Evolutionary conservation across 768 basidiomycete species (phyloP).

Genomic region (Rhizopogon vinicolor): DNA sequence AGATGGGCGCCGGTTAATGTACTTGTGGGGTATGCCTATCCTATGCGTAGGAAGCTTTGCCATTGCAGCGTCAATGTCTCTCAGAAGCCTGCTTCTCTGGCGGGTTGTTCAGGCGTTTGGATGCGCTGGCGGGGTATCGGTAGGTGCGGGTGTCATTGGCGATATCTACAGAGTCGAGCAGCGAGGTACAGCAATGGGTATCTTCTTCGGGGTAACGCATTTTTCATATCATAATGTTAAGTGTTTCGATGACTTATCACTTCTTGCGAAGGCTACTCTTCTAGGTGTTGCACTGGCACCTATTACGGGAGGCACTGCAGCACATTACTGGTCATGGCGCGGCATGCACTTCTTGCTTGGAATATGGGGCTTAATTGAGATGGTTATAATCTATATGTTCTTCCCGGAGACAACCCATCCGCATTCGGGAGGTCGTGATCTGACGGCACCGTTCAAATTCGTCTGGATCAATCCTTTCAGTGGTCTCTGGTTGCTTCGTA

Average conservation of each 20-base stretch:
- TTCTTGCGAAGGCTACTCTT: background rate
- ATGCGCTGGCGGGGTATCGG: slow-evolving; percentile 46
- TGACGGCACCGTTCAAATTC: slow-evolving; percentile 5
- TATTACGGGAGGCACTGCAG: background rate
- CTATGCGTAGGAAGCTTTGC: slow-evolving; percentile 53
- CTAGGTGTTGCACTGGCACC: background rate
- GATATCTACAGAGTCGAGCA: slow-evolving; percentile 59
- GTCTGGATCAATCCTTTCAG: slow-evolving; percentile 50
- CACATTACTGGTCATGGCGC: slow-evolving; percentile 56
- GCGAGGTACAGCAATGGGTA: slow-evolving; percentile 36
- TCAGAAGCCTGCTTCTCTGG: slow-evolving; percentile 50
- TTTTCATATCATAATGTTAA: slow-evolving; percentile 9
- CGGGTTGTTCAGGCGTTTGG: slow-evolving; percentile 60
- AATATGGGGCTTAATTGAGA: slow-evolving; percentile 32
- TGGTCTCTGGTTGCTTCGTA: slow-evolving; percentile 43
- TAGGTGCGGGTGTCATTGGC: slow-evolving; percentile 51
- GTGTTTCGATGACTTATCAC: slow-evolving; percentile 25
- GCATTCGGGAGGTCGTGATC: slow-evolving; percentile 19
- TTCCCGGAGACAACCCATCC: slow-evolving; percentile 64
- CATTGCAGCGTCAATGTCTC: slow-evolving; percentile 40
- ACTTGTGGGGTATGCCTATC: slow-evolving; percentile 52
- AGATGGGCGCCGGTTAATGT: slow-evolving; percentile 63
- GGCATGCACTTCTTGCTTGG: slow-evolving; percentile 43
- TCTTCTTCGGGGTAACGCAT: slow-evolving; percentile 26
- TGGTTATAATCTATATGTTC: slow-evolving; percentile 32